Evolutionary conservation across 495 filamentous ascomycete genomes (phyloP).

Genomic region (Podospora comata): DNA sequence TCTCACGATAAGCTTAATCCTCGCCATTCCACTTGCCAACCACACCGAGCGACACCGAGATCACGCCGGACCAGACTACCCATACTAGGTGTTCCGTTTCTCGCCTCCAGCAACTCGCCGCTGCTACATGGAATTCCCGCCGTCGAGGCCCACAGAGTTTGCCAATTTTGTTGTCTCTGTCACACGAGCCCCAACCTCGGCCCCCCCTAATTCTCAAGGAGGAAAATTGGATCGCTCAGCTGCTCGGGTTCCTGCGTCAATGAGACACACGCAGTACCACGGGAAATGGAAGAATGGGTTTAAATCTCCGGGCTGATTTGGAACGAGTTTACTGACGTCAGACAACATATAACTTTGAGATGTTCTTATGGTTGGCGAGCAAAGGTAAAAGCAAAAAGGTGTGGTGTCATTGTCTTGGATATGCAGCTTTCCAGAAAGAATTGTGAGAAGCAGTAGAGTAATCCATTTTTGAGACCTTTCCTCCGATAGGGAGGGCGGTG

Average conservation of each 20-base stretch:
- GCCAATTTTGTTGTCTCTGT: background rate
- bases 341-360: background rate
- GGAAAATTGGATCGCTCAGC: background rate
- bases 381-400: background rate
- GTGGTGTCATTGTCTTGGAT: background rate
- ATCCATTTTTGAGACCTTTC: background rate
- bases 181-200: background rate
- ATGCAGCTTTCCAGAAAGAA: background rate
- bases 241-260: conserved; percentile 1
- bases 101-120: too few species aligned
- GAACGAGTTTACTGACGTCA: background rate
- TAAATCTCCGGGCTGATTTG: background rate
- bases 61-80: background rate
- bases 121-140: too few species aligned
- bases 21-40: background rate
- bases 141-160: background rate
- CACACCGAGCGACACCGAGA: background rate
- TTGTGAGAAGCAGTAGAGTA: background rate
- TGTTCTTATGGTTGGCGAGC: background rate
- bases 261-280: conserved; percentile 2
- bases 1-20: conserved; percentile 4
- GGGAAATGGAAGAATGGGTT: background rate
- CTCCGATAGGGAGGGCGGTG: background rate
- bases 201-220: background rate
- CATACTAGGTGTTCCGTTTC: too few species aligned